Base-by-base conservation (phyloP, 495 filamentous ascomycete species). In the Talaromyces adpressus region DNA sequence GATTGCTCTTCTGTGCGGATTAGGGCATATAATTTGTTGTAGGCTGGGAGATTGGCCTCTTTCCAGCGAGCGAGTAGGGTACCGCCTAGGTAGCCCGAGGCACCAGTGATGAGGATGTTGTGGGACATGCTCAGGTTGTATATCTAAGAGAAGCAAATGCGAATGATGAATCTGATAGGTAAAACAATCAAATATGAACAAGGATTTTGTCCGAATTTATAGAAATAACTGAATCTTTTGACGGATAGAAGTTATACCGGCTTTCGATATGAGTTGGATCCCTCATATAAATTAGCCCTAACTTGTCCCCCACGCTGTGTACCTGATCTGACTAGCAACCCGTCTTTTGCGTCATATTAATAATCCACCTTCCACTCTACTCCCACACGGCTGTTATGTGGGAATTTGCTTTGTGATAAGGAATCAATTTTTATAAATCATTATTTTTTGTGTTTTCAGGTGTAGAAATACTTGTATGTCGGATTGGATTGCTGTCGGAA, bases 41-140 rank as follows among this genome's bases (percentile, higher is more conserved):
- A 75, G 1, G 72, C 39, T 6, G 78, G 77, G 6, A 82, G 72
- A 2, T 71, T 66, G 18, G 75, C 71, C 1, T 61, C 25, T 8
- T 64, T 57, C 64, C 72, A 68, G n/a, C 69, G 72, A 23, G 79
- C 74, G 6, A 84, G 77, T 12, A 84, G 65, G 4, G 72, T 71
- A 16, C 81, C 81, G 7, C 80, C 80, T 0, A 84, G 74, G 60
- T 84, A 84, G 16, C 81, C 81, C 2, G 80, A 84, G 9, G 69
- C 76, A 3, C 81, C 81, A 4, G 81, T 84, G 23, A 84, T 67
- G 39, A 82, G 75, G 39, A 84, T 76, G 49, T 79, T 79, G 51
- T 72, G 72, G 25, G 67, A 64, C 67, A 69, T 69, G 16, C 51
- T 45, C 41, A 45, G 7, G 14, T 30, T 30, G 29, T 6, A 11